Base-by-base conservation (phyloP, 2,329 filamentous ascomycete species). In the Fonsecaea nubica region DNA sequence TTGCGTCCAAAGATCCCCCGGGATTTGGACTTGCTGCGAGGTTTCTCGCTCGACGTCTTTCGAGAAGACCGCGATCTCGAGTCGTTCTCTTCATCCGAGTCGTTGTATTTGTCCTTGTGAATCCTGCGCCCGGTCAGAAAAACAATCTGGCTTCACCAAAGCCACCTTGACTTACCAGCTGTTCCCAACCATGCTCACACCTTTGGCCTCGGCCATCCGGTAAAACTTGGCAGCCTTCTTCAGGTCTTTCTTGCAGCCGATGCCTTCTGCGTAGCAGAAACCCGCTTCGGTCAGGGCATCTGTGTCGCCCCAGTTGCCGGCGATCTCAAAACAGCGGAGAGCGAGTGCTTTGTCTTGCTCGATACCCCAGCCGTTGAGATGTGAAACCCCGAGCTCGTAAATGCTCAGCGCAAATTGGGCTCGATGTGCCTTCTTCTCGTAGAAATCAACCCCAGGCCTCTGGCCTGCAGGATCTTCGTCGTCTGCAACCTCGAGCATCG, bases 311-410 rank as follows among this genome's bases (percentile, higher is more conserved):
- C 95, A 99, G 70, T 87, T 90, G 60, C 92, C 94, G 50, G 95
- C 95, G 73, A 98, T 97, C 78, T 99, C 95, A 76, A 97, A 99
- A 77, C 95, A 99, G 61, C 93, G 87, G 74, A 99, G 80, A 0
- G 93, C 95, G 66, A 98, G 85, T 4, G 86, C 81, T 77, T 95
- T 96, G 76, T 99, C 95, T 78, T 96, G 93, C 72, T 94, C 89
- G 45, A 96, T 96, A 15, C 95, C 95, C 95, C 95, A 99, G 4
- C 95, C 95, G 74, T 99, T 97, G 88, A 97, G 93, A 76, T 98
- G 94, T 76, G 92, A 96, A 32, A 97, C 93, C 3, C 95, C 95
- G 30, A 99, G 84, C 80, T 99, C 95, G 74, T 99, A 99, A 62
- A 98, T 93, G 74, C 93, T 95, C 53, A 98, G 84, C 0, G 94